Base-by-base conservation (phyloP, 495 filamentous ascomycete genomes). In the Tuber melanosporum region DNA sequence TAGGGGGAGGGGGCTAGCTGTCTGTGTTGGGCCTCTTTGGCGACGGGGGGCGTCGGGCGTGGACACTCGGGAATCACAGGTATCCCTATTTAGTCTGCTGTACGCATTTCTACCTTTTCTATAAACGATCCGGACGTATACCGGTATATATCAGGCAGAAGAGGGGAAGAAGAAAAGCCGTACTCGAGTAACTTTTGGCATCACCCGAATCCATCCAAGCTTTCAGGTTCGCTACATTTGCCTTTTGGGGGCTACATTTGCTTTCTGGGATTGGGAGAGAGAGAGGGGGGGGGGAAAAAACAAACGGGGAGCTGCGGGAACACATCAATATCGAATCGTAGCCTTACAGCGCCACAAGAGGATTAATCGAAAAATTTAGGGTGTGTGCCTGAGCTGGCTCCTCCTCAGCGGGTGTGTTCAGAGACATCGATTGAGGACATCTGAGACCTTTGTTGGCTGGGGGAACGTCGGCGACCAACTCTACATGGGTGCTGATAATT, bases 401-500 rank as follows among this genome's bases (percentile, higher is more conserved):
- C 52, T 62, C 52, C 57, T 66, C 57, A 66, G 57, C 57, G 57
- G 57, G 10, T 66, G 10, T 66, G 57, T 32, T 66, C 12, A 66
- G 57, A 66, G 26, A 32, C 57, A 66, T 66, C 57, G 57, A 32
- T 32, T 66, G 57, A 77, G 73, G 73, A 73, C 71, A 80, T 79
- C 78, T 79, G 73, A 80, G 78, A 80, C 78, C 42, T 74, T 66
- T 76, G 78, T 80, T 80, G 78, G 78, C 73, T 79, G 73, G 78
- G 22, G 49, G 70, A 73, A 79, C 70, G 78, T 80, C 78, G 78
- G 78, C 78, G 78, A 80, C 57, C 26, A 32, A 66, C 26, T 32
- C 57, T 66, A 66, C 57, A 66, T 66, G 57, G 57, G 57, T 66
- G n/a, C 26, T 9, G 10, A 32, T 66, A 32, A 66, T 66, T 66